A percentile compares a stretch with the other conserved stretches of the same genome.
Conservation (phyloP, 208 protist species). For the Acanthamoeba royreba region DNA sequence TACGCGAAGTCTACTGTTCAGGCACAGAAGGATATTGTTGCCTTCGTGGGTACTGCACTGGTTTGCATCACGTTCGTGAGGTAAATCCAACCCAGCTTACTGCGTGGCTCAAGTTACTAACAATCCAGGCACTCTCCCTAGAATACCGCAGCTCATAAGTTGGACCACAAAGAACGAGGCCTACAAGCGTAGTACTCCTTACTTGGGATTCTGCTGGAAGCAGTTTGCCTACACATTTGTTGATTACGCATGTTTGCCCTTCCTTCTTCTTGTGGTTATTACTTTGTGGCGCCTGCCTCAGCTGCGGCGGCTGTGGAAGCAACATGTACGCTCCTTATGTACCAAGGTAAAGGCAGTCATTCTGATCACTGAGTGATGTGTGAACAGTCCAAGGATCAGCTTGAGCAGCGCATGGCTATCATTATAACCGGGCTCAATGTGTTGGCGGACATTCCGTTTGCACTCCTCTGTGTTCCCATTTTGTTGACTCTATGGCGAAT, state of each 20-base stretch:
- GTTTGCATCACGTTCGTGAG: not conserved
- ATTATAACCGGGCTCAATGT: not conserved
- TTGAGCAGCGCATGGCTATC: not conserved
- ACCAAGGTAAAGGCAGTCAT: not conserved
- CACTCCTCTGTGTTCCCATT: not conserved
- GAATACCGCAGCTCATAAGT: not conserved
- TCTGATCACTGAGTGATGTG: not conserved
- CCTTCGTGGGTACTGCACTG: not conserved
- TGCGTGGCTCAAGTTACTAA: not conserved
- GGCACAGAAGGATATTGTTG: not conserved
- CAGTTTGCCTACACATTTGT: not conserved
- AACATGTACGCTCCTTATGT: not conserved
- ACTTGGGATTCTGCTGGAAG: not conserved
- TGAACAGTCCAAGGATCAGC: not conserved
- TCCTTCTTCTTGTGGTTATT: not conserved
- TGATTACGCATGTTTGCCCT: not conserved
- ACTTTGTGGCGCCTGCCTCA: not conserved
- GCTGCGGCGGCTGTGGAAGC: not conserved
- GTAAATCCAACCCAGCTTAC: not conserved
- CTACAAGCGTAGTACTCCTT: not conserved
- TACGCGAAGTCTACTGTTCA: not conserved
- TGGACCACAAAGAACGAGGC: not conserved
- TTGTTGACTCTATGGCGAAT: not conserved
- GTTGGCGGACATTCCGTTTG: not conserved
- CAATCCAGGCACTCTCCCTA: not conserved